Percentiles rank a stretch among this genome's conserved stretches.
Conservation (phyloP, 2,329 filamentous ascomycete genomes). For the Fusarium tjaetaba region DNA sequence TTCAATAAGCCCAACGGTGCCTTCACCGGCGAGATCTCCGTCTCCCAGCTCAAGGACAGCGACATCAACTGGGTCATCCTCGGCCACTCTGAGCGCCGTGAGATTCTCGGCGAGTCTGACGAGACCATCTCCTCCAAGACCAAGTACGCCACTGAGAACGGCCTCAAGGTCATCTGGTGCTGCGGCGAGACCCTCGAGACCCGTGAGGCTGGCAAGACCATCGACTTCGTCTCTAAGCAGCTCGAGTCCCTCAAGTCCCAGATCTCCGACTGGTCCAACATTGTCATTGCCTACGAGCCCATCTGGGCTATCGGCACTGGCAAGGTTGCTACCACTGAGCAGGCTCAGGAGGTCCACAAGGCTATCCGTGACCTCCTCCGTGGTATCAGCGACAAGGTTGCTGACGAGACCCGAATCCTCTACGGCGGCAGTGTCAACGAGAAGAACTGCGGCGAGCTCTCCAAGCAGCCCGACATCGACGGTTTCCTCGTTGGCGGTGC, state of each 20-base stretch:
- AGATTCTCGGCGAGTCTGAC: conserved; percentile 87
- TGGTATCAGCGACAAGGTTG: conserved; percentile 76
- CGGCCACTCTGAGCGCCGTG: conserved; percentile 94
- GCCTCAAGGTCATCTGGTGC: conserved; percentile 93
- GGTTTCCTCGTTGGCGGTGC: conserved; percentile 97
- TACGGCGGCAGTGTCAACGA: conserved; percentile 97
- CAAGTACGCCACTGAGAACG: conserved; percentile 88
- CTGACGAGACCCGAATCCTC: conserved; percentile 90
- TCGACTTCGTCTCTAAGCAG: conserved; percentile 86
- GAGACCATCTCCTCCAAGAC: conserved; percentile 91
- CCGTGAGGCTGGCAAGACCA: conserved; percentile 85
- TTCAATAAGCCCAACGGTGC: conserved; percentile 97
- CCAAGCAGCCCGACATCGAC: conserved; percentile 94
- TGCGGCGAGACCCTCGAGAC: conserved; percentile 95
- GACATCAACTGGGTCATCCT: conserved; percentile 90
- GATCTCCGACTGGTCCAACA: conserved; percentile 88
- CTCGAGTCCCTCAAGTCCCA: conserved; percentile 82
- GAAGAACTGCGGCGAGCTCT: conserved; percentile 96
- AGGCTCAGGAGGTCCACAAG: conserved; percentile 93
- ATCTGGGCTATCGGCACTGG: conserved; percentile 97
- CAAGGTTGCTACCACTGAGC: conserved; percentile 87
- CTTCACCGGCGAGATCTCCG: conserved; percentile 96
- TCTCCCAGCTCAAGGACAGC: conserved; percentile 88
- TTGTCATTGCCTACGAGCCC: conserved; percentile 98
- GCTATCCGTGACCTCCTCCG: conserved; percentile 91